A percentile compares a stretch with the other conserved stretches of the same genome.
These are phyloP conservation scores for Omphalotus olearius DNA, from an alignment of 1,284 basidiomycete genomes.

Conservation along the genomic window DNA sequence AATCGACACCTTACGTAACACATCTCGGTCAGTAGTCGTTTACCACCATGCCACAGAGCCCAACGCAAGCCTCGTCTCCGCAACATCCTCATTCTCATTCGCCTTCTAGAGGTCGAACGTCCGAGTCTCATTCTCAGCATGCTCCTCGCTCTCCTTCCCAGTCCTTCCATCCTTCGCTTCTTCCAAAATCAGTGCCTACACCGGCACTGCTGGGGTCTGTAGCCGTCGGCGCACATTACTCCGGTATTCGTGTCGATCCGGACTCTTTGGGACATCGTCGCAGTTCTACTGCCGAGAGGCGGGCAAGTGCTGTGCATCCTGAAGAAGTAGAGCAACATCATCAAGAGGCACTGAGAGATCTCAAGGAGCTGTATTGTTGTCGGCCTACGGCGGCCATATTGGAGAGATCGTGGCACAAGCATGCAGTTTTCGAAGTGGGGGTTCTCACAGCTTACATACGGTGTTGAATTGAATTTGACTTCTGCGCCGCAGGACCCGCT, in stretches of 20 bases:
- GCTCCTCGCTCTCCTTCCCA: slow-evolving; percentile 32
- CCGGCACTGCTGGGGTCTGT: slow-evolving; percentile 51
- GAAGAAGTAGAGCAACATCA: slow-evolving; percentile 34
- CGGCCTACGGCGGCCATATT: slow-evolving; percentile 54
- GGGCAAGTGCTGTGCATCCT: slow-evolving; percentile 23
- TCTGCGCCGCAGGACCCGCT: slow-evolving; percentile 40
- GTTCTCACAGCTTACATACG: not conserved
- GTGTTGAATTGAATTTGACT: slow-evolving; percentile 8
- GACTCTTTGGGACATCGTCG: slow-evolving; percentile 30
- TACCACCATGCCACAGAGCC: too few species aligned
- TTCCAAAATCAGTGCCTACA: slow-evolving; percentile 40
- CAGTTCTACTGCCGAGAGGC: slow-evolving; percentile 25
- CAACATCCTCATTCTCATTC: slow-evolving; percentile 3
- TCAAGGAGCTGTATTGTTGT: slow-evolving; percentile 57
- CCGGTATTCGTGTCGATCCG: slow-evolving; percentile 37
- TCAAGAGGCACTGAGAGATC: slow-evolving; percentile 43
- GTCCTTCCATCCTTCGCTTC: slow-evolving; percentile 38
- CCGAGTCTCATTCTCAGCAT: slow-evolving; percentile 18
- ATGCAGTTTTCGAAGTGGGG: slow-evolving; percentile 59
- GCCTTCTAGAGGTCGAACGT: slow-evolving; percentile 15
- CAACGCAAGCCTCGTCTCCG: too few species aligned
- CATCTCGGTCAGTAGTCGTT: too few species aligned
- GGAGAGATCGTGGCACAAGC: slow-evolving; percentile 49
- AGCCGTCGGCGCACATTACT: slow-evolving; percentile 56
- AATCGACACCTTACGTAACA: too few species aligned